Base-by-base conservation (phyloP, 768 basidiomycete genomes). In the Udeniomyces megalosporus region DNA sequence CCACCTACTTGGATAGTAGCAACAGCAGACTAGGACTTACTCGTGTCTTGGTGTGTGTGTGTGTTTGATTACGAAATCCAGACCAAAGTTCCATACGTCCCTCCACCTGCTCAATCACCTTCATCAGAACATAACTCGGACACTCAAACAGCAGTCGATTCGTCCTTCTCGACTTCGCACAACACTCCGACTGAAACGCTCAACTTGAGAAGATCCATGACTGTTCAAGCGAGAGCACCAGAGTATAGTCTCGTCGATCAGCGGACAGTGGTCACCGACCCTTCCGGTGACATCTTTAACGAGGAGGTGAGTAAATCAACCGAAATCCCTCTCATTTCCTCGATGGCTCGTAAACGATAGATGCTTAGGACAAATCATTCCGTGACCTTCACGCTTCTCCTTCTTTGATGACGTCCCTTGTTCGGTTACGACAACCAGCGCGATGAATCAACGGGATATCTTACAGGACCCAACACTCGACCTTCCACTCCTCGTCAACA, bases 271-370 rank as follows among this genome's bases (percentile, higher is more conserved):
- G 32, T 60, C 42, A 22, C 26, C 14, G 63, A 65, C 22, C 63
- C 63, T 10, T 42, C 38, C 7, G 47, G 42, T 35, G 53, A 65
- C 45, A 50, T 65, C 22, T 58, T 59, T 26, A 42, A 50, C 4
- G 58, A 59, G n/a, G 61, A 55, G 10, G 61, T 62, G 53, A 38
- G 57, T 49, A n/a, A n/a, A n/a, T n/a, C n/a, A n/a, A n/a, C n/a
- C n/a, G n/a, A n/a, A n/a, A n/a, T n/a, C n/a, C n/a, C n/a, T n/a
- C n/a, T n/a, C n/a, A n/a, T n/a, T n/a, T n/a, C n/a, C n/a, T n/a
- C n/a, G n/a, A n/a, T n/a, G n/a, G n/a, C n/a, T n/a, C n/a, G n/a
- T n/a, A n/a, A n/a, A n/a, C n/a, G n/a, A n/a, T n/a, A n/a, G n/a
- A n/a, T n/a, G n/a, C n/a, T n/a, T n/a, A n/a, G n/a, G n/a, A n/a